These are phyloP conservation scores for Oryza punctata DNA, from an alignment of 176 grass and related monocot species.

Conservation along the genomic window DNA sequence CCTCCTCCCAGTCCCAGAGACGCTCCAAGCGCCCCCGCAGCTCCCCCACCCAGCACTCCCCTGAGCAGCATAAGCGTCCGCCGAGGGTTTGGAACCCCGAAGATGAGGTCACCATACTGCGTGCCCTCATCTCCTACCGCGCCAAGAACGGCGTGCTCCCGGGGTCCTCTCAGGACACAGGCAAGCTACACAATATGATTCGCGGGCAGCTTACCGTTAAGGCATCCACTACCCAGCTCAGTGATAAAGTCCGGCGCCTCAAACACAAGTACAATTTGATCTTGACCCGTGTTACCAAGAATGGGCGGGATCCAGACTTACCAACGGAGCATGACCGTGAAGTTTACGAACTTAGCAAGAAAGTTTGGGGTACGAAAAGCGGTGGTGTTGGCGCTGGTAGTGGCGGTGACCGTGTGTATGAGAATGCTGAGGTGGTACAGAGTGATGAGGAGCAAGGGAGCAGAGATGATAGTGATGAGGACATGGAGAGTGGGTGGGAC, in stretches of 20 bases:
- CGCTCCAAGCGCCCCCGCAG: conserved; percentile 28
- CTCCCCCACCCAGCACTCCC: not conserved
- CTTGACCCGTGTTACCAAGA: conserved; percentile 15
- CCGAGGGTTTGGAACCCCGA: conserved; percentile 49
- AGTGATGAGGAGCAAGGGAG: conserved; percentile 43
- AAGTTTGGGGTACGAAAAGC: conserved; percentile 44
- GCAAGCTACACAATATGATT: conserved; percentile 30
- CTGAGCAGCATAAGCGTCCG: conserved; percentile 35
- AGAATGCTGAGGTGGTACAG: conserved; percentile 21
- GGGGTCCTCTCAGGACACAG: conserved; percentile 19
- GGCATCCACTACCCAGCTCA: conserved; percentile 47
- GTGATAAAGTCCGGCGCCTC: conserved; percentile 50
- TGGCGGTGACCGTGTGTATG: not conserved
- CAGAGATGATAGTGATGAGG: conserved; percentile 37
- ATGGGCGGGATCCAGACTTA: conserved; percentile 33
- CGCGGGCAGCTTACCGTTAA: conserved; percentile 29
- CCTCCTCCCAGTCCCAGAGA: conserved; percentile 4
- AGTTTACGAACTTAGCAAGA: conserved; percentile 48
- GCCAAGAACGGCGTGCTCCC: conserved; percentile 40
- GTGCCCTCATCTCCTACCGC: conserved; percentile 42
- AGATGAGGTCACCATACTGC: conserved; percentile 50
- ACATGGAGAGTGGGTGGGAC: conserved; percentile 27
- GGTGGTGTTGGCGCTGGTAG: not conserved
- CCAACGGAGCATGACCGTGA: conserved; percentile 35
- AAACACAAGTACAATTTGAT: conserved; percentile 46